Evolutionary conservation across 805 yeast genomes (phyloP), one percentile per base, ranked within the genome.

Genomic region (Saccharomyces cerevisiae): DNA sequence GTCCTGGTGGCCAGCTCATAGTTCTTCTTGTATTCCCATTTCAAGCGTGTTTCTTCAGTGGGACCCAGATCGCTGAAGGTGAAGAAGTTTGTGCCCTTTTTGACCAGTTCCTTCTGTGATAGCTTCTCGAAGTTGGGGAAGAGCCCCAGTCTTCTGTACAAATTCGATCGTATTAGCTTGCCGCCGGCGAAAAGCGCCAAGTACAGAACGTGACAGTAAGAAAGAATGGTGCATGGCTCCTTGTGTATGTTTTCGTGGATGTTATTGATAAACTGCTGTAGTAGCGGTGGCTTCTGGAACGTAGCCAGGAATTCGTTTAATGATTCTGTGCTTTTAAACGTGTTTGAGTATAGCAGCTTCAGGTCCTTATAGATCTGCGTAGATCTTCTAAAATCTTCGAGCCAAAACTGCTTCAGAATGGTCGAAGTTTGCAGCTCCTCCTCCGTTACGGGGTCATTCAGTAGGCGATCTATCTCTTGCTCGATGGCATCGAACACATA

Each of bases 101-200:
- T 67, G 30, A 81, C 77, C 49, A 85, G 77, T 53, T 87, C 89
- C 50, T 79, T 84, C 52, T 81, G 82, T n/a, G 80, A 68, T 60
- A 81, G 74, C 28, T 88, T 89, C 53, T 80, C 80, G 49, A 84
- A 79, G 60, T 84, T 83, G 9, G 96, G 95, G 76, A 87, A 86
- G 53, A 87, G 70, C 2, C 90, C 88, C 5, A 84, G 72, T 26
- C 89, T 84, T 62, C 78, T 80, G 51, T 83, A 74, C 29, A 88
- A 70, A 17, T 83, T 79, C 0, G 90, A 82, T 56, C 84, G 74
- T 81, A 89, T 77, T 32, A 88, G 75, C 58, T 83, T 76, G 17
- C 95, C 96, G 51, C 96, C 96, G 1, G 96, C 96, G 73, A 88
- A 88, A 51, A 88, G 76, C 0, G 94, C 96, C 64, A 88, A 72